Base-by-base conservation (phyloP, 2,329 filamentous ascomycete species). In the Trichothecium roseum region DNA sequence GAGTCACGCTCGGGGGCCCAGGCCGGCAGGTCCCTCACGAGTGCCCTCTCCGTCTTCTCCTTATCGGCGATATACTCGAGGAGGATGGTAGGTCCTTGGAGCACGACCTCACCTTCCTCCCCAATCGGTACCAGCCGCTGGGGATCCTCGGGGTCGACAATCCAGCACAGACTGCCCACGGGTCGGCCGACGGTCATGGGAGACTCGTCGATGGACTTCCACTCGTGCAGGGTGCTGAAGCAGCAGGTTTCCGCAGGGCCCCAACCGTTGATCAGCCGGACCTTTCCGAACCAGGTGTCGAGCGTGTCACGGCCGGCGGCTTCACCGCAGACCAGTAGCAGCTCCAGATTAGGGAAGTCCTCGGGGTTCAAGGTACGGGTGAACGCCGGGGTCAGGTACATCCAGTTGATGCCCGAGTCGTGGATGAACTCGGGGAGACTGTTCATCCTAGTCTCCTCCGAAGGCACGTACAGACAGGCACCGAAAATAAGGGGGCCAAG, bases 11-110 rank as follows among this genome's bases (percentile, higher is more conserved):
- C 20, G 4, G 39, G 36, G 7, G 26, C 29, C 41, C 32, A 37
- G 14, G 35, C 22, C 22, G 31, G 29, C 26, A 37, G 35, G 9
- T 9, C 28, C 10, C 20, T 28, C 20, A 35, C 27, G 15, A 35
- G 18, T 1, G 38, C 31, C 3, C 34, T 32, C 20, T 40, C 37
- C 1, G 44, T 45, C 28, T 37, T 41, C 13, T 30, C 29, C 3
- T 32, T 17, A 17, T 45, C 41, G 3, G 38, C 36, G 4, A 45
- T 36, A 36, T 74, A 74, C 28, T 67, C 66, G 18, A 61, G 53
- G 17, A 62, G 64, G 7, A 74, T 32, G 3, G 43, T 40, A 3
- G 67, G 67, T 1, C 45, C 42, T n/a, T 46, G 37, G 20, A 44
- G 42, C 5, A 44, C 37, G 15, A 44, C 31, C 27, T 44, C 42